Base-by-base conservation (phyloP, 2,329 filamentous ascomycete species). In the Plenodomus tracheiphilus region DNA sequence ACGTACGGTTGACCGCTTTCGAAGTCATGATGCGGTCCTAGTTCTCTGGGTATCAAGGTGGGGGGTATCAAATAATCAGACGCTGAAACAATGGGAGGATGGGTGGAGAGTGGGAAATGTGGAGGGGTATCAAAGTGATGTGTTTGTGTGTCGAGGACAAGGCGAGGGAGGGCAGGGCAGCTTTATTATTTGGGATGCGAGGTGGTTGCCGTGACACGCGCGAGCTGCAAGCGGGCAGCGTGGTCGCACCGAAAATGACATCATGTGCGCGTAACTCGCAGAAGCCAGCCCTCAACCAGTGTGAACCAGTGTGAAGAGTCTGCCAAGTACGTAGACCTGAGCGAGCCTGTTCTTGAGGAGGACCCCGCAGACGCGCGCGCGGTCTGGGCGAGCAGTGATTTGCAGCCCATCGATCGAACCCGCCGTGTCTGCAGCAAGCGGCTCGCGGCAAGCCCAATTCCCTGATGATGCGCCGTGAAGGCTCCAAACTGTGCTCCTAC, bases 31-130 rank as follows among this genome's bases (percentile, higher is more conserved):
- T 64, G 58, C 51, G 42, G 46, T 53, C 42, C 40, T 54, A 43
- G 37, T 50, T 41, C 30, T 52, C 47, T 42, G 61, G 63, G 62
- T 65, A 64, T 66, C 57, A 62, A 59, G 57, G 42, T 47, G 53
- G 59, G 53, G 59, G 61, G 61, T 64, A 64, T 64, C 61, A 64
- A 64, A 57, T 60, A 62, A 62, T 54, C 55, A 63, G 53, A 54
- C 59, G 35, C 51, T 49, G 45, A 51, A 61, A 58, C 56, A 63
- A 61, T 63, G 58, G 55, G 32, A 41, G 38, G 34, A 22, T 16
- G 49, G 21, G 20, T 32, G 37, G 15, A 18, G 39, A 48, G 39
- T n/a, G n/a, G 20, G 45, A 20, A 40, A 39, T 39, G 30, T 51
- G 36, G 30, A 35, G 39, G 51, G 45, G 54, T 44, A 53, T 49